Evolutionary conservation across 306 rosid species (phyloP).

Genomic region (Aeschynomene evenia): DNA sequence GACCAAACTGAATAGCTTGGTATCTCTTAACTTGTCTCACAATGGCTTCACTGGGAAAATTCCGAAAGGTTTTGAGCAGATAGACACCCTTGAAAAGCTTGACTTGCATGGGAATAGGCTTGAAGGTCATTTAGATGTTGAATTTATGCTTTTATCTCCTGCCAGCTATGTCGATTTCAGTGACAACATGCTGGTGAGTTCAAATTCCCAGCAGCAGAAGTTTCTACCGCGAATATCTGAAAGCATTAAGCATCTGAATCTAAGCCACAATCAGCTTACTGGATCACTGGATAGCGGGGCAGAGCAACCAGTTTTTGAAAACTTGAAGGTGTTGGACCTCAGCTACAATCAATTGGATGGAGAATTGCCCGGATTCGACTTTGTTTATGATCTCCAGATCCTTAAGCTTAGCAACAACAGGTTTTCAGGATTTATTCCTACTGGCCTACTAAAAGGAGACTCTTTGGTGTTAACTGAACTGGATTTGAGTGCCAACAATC

Average conservation of each 20-base stretch:
- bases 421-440: conserved; percentile 81
- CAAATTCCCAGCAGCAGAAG: conserved; percentile 53
- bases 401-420: conserved; percentile 89
- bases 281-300: conserved; percentile 76
- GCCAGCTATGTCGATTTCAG: conserved; percentile 85
- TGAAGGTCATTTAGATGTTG: conserved; percentile 61
- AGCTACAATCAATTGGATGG: conserved; percentile 90
- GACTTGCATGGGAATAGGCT: conserved; percentile 89
- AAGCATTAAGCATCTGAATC: conserved; percentile 71
- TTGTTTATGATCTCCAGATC: conserved; percentile 85
- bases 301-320: conserved; percentile 58
- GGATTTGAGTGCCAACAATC: conserved; percentile 96
- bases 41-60: conserved; percentile 67
- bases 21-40: conserved; percentile 66
- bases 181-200: conserved; percentile 66
- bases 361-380: conserved; percentile 89
- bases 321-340: conserved; percentile 89
- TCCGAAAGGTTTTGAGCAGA: conserved; percentile 75
- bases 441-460: conserved; percentile 81
- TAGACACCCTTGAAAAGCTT: conserved; percentile 64
- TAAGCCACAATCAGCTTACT: conserved; percentile 77
- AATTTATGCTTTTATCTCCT: conserved; percentile 53
- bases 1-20: conserved; percentile 56
- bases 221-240: conserved; percentile 70
- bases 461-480: conserved; percentile 75